phyloP scores from a whole-genome alignment of 2,329 filamentous ascomycete species.

The Didymella lethalis region DNA sequence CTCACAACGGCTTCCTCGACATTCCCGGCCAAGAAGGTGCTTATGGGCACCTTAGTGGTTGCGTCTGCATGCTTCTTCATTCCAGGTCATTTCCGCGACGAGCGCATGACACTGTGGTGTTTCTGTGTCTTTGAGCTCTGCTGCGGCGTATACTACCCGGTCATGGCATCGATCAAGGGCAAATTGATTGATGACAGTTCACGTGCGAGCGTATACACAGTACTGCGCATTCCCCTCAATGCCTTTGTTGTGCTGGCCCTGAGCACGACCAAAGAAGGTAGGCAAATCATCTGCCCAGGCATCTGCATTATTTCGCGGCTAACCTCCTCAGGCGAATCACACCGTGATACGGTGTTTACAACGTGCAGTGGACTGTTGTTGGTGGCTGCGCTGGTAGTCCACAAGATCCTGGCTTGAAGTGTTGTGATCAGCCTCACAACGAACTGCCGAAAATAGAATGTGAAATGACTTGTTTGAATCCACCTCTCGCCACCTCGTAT shows the following conservation, averaged over 20 bases:
- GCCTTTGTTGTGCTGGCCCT: constrained; percentile 46
- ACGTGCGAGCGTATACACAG: constrained; percentile 63
- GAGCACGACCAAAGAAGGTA: constrained; percentile 46
- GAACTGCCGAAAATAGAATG: constrained; percentile 19
- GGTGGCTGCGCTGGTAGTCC: constrained; percentile 38
- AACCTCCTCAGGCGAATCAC: constrained; percentile 35
- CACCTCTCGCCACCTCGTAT: constrained; percentile 10
- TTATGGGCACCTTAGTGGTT: constrained; percentile 36
- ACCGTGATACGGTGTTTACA: constrained; percentile 43
- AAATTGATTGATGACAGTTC: constrained; percentile 62
- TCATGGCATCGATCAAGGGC: constrained; percentile 64
- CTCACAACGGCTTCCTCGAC: constrained; percentile 35
- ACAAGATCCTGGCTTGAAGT: constrained; percentile 34
- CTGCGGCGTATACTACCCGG: constrained; percentile 66
- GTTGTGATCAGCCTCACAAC: constrained; percentile 6
- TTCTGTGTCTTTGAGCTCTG: constrained; percentile 67
- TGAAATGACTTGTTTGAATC: constrained; percentile 2
- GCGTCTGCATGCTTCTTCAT: constrained; percentile 44
- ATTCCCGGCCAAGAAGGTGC: constrained; percentile 38
- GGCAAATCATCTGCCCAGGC: constrained; percentile 1
- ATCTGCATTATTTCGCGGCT: constrained; percentile 15
- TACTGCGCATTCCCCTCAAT: constrained; percentile 67
- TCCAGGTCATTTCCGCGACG: constrained; percentile 52
- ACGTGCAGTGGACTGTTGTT: constrained; percentile 41
- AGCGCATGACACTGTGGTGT: constrained; percentile 62